These are phyloP conservation scores for Suhomyces bolitotheri DNA, from an alignment of 1,139 yeast species.

Conservation along the genomic window DNA sequence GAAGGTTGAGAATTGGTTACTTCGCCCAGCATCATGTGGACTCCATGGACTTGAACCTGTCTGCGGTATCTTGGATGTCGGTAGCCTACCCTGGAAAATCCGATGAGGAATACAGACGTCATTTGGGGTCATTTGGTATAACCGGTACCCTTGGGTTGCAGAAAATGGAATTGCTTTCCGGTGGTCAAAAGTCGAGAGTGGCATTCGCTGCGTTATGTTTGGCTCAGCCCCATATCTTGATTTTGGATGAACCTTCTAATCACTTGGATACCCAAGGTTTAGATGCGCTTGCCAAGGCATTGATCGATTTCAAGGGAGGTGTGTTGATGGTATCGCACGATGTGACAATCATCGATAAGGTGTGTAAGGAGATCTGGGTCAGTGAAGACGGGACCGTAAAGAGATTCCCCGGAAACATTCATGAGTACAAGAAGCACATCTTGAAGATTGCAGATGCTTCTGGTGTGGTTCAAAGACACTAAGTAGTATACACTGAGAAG, in stretches of 20 bases:
- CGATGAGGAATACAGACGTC: constrained; percentile 96
- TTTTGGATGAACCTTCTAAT: constrained; percentile 97
- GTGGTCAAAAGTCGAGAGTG: constrained; percentile 98
- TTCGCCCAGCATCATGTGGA: constrained; percentile 99
- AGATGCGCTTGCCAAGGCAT: constrained; percentile 90
- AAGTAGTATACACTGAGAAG: constrained; percentile 4
- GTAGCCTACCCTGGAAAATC: constrained; percentile 86
- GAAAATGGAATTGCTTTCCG: constrained; percentile 85
- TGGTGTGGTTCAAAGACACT: constrained; percentile 90
- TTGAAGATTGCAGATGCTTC: constrained; percentile 72
- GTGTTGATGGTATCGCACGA: constrained; percentile 97
- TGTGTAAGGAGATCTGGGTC: constrained; percentile 94
- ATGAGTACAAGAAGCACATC: constrained; percentile 87
- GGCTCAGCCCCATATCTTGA: constrained; percentile 85
- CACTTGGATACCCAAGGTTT: constrained; percentile 98
- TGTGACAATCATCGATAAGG: constrained; percentile 82
- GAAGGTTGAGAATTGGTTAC: constrained; percentile 89
- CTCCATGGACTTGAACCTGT: constrained; percentile 85
- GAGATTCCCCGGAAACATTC: constrained; percentile 80
- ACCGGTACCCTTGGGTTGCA: constrained; percentile 93
- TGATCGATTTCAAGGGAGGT: constrained; percentile 89
- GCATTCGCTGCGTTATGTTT: constrained; percentile 95
- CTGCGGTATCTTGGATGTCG: constrained; percentile 96
- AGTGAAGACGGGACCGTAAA: constrained; percentile 81
- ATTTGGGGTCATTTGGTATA: constrained; percentile 94